Percentiles rank a stretch among this genome's conserved stretches.
phyloP scores from a whole-genome alignment of 31 red algal species.

The Porphyra umbilicalis region DNA sequence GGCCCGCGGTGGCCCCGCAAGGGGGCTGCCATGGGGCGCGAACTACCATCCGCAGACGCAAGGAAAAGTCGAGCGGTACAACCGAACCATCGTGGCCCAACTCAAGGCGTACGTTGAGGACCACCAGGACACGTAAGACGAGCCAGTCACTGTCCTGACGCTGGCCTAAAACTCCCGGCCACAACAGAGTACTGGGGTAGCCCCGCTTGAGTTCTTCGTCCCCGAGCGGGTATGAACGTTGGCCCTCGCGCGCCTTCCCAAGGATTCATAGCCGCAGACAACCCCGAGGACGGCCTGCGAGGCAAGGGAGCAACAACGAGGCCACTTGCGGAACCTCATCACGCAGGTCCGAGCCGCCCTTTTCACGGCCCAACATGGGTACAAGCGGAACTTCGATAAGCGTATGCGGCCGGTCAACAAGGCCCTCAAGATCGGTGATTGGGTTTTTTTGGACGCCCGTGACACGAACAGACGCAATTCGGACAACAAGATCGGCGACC shows the following conservation, averaged over 20 bases:
- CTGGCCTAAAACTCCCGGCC: conserved; percentile 13
- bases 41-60: conserved; percentile 14
- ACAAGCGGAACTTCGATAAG: too few relatives aligned
- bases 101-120: not conserved
- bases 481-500: not conserved
- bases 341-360: too few relatives aligned
- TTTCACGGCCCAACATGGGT: too few relatives aligned
- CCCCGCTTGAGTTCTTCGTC: conserved; percentile 10
- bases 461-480: not conserved
- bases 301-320: too few relatives aligned
- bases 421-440: not conserved
- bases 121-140: conserved; percentile 11
- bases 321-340: too few relatives aligned
- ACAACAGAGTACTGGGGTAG: conserved; percentile 1
- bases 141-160: not conserved
- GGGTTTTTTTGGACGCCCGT: not conserved
- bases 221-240: not conserved
- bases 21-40: too few relatives aligned
- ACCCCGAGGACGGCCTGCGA: not conserved
- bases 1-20: too few relatives aligned
- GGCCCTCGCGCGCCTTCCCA: not conserved
- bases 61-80: conserved; percentile 3
- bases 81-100: not conserved
- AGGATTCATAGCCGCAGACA: not conserved
- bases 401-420: too few relatives aligned